A percentile compares a stretch with the other conserved stretches of the same genome.
phyloP scores from a whole-genome alignment of 139 green algal genomes.

The Chara braunii region DNA sequence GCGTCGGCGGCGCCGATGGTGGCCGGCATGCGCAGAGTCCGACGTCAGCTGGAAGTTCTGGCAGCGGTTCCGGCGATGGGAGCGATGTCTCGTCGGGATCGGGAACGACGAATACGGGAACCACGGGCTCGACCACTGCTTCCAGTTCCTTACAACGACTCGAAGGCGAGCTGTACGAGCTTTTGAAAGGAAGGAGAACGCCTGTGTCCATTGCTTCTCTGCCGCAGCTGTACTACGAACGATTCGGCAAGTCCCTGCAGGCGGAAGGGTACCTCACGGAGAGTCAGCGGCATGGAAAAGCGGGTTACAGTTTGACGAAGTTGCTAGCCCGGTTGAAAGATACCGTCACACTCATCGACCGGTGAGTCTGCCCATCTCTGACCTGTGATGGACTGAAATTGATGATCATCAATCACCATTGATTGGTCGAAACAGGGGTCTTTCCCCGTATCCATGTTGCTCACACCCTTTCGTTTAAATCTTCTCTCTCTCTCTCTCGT shows the following conservation, averaged over 20 bases:
- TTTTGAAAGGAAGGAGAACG: background rate
- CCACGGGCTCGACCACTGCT: background rate
- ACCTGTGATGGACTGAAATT: background rate
- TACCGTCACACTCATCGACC: conserved; percentile 7
- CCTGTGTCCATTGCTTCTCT: conserved; percentile 12
- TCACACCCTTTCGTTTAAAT: no score
- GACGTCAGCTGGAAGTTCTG: background rate
- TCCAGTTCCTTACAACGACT: background rate
- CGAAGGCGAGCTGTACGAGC: background rate
- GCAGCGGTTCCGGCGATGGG: background rate
- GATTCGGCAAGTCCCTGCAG: conserved; percentile 13
- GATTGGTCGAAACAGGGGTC: no score
- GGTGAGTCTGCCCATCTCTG: background rate
- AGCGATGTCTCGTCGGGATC: no score
- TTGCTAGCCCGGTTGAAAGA: conserved; percentile 1
- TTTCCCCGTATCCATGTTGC: no score
- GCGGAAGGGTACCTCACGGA: conserved; percentile 23
- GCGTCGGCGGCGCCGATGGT: background rate
- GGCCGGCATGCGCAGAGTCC: background rate
- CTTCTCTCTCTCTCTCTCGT: no score
- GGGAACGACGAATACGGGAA: background rate
- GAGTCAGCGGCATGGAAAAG: conserved; percentile 16
- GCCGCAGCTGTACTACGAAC: conserved; percentile 16
- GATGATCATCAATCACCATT: no score
- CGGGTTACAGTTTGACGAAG: conserved; percentile 11